These are phyloP conservation scores for Gastrolobium villosum DNA, from an alignment of 306 rosid species.

Conservation along the genomic window DNA sequence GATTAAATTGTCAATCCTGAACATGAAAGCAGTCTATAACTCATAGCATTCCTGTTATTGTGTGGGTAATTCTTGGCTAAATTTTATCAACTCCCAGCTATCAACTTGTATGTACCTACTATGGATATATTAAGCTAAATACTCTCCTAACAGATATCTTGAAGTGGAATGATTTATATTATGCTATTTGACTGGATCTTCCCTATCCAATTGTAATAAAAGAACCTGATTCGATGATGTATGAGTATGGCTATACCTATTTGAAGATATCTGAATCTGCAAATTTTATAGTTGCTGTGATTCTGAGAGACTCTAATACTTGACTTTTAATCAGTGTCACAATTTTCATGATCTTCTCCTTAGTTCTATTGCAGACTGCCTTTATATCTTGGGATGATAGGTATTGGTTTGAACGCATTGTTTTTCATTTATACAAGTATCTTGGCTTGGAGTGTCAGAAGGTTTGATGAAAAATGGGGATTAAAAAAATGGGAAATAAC, in stretches of 20 bases:
- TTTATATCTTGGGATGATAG: constrained; percentile 90
- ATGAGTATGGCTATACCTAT: constrained; percentile 37
- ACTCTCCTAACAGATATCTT: constrained; percentile 19
- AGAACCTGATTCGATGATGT: constrained; percentile 19
- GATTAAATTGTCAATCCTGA: constrained; percentile 21
- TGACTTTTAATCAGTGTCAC: constrained; percentile 29
- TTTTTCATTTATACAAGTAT: constrained; percentile 84
- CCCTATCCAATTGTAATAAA: constrained; percentile 16
- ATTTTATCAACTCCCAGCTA: background rate
- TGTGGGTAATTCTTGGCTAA: constrained; percentile 10
- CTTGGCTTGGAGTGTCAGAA: constrained; percentile 78
- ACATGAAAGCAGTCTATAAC: constrained; percentile 28
- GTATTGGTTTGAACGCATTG: constrained; percentile 71
- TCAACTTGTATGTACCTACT: constrained; percentile 10
- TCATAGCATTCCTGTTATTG: background rate
- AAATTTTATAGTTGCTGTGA: constrained; percentile 30
- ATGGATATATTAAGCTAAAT: constrained; percentile 7
- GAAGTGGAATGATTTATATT: constrained; percentile 14
- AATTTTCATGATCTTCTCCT: constrained; percentile 46
- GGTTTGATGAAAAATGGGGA: constrained; percentile 94
- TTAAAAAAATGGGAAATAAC: constrained; percentile 87
- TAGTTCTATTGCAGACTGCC: constrained; percentile 77
- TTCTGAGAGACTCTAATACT: constrained; percentile 32
- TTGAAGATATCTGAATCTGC: constrained; percentile 40
- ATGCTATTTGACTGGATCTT: constrained; percentile 28